Base-by-base conservation (phyloP, 1,139 yeast species). In the Petasospora fabianii region DNA sequence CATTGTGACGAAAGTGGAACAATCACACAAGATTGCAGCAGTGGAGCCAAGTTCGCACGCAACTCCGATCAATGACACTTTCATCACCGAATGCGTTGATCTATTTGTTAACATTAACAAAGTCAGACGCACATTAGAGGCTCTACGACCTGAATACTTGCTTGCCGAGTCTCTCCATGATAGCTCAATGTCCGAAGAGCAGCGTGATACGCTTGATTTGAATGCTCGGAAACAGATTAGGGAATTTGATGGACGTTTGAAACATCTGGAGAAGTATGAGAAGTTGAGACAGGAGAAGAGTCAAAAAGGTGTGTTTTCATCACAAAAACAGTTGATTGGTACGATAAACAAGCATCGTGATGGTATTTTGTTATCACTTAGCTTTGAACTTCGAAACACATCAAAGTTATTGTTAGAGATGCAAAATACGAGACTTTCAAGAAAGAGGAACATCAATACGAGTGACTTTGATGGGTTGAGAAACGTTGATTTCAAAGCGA, bases 171-270 rank as follows among this genome's bases (percentile, higher is more conserved):
- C 10, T 39, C 37, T 3, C 30, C 34, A 15, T 14, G 38, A 15
- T 8, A 38, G 35, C 8, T 19, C 58, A 7, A 36, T 74, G 52
- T 53, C 69, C 2, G 65, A 65, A 9, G 65, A 60, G 6, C 80
- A 77, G 36, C 75, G 77, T 53, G 75, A 75, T 46, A 68, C 69
- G 32, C 65, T 78, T 21, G 84, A 77, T 44, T 72, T 75, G 41
- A 80, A 77, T 43, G 66, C 76, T 33, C 69, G 75, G 42, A 55
- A 68, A 22, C 71, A 73, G 50, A 53, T 77, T 27, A 80, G 75
- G 47, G 70, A 71, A 42, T 60, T 71, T 51, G 66, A 66, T 40
- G 74, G 75, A 46, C 73, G 77, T 54, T 61, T 75, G 37, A 73
- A 68, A 50, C 59, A 65, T 32, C 53, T 77, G 35, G 78, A 75